A percentile compares a stretch with the other conserved stretches of the same genome.
Evolutionary conservation across 225 moss, liverwort and hornwort genomes (phyloP).

Genomic region (Sphagnum tenellum): DNA sequence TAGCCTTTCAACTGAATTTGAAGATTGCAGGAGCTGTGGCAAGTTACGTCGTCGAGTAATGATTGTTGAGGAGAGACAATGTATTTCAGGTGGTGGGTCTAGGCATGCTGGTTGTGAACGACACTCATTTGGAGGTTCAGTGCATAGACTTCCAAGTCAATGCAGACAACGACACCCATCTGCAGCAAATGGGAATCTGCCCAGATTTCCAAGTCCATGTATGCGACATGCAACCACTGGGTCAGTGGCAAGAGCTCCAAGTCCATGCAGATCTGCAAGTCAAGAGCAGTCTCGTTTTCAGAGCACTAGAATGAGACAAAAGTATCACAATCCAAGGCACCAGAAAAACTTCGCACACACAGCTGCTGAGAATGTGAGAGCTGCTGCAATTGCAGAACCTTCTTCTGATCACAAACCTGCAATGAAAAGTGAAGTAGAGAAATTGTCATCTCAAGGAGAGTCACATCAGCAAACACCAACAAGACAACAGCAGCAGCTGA

Average conservation of each 20-base stretch:
- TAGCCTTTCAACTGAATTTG: constrained; percentile 9
- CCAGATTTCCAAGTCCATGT: neutral
- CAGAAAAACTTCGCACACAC: neutral
- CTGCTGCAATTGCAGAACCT: neutral
- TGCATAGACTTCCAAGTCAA: too few relatives aligned
- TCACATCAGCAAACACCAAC: constrained; percentile 13
- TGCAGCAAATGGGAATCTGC: neutral
- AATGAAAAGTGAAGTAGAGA: constrained; percentile 16
- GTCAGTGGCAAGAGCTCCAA: constrained; percentile 12
- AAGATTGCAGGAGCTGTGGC: constrained; percentile 27
- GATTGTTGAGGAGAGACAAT: too few relatives aligned
- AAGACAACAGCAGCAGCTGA: constrained; percentile 22
- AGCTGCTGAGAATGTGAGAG: constrained; percentile 12
- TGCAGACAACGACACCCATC: too few relatives aligned
- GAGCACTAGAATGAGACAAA: constrained; percentile 17
- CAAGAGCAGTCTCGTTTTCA: too few relatives aligned
- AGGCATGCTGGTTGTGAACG: constrained; percentile 7
- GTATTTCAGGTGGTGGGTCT: constrained; percentile 2
- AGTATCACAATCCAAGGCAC: constrained; percentile 21
- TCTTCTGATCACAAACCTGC: constrained; percentile 6
- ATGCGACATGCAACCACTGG: constrained; percentile 8
- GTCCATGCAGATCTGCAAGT: too few relatives aligned
- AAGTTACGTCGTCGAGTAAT: neutral
- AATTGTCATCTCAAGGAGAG: constrained; percentile 30
- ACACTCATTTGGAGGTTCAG: constrained; percentile 2